Percentiles rank a stretch among this genome's conserved stretches.
Evolutionary conservation across 1,139 yeast species (phyloP).

Genomic region (Meyerozyma elateridarum): DNA sequence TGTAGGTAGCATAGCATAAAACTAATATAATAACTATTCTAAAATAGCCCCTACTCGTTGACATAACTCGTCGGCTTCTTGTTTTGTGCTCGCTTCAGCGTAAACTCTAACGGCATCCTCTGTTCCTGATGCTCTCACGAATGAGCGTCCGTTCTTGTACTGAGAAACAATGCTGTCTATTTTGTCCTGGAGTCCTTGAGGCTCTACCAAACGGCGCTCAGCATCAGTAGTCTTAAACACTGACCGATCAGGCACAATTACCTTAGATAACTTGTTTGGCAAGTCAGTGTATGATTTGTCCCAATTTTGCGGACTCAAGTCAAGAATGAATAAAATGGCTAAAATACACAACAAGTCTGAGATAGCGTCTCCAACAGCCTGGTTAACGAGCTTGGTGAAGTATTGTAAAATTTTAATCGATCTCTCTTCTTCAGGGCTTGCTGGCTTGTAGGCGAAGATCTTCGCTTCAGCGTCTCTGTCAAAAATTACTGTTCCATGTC

Average conservation of each 20-base stretch:
- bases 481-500: conserved; percentile 96
- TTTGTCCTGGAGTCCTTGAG: conserved; percentile 68
- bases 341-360: conserved; percentile 80
- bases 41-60: conserved; percentile 30
- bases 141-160: conserved; percentile 69
- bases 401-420: conserved; percentile 52
- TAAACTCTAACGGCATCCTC: conserved; percentile 96
- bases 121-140: conserved; percentile 96
- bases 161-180: conserved; percentile 64
- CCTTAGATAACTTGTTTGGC: conserved; percentile 81
- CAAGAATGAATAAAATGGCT: conserved; percentile 54
- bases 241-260: conserved; percentile 75
- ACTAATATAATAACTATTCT: conserved; percentile 10
- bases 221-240: conserved; percentile 84
- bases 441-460: conserved; percentile 21
- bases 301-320: conserved; percentile 66
- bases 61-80: conserved; percentile 30
- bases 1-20: neutral
- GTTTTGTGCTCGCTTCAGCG: conserved; percentile 69
- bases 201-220: conserved; percentile 74
- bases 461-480: conserved; percentile 49
- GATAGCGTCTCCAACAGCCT: conserved; percentile 96
- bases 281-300: conserved; percentile 71
- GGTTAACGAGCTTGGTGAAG: conserved; percentile 74
- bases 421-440: conserved; percentile 21